Base-by-base conservation (phyloP, 345 rosid genomes). In the Acer negundo region DNA sequence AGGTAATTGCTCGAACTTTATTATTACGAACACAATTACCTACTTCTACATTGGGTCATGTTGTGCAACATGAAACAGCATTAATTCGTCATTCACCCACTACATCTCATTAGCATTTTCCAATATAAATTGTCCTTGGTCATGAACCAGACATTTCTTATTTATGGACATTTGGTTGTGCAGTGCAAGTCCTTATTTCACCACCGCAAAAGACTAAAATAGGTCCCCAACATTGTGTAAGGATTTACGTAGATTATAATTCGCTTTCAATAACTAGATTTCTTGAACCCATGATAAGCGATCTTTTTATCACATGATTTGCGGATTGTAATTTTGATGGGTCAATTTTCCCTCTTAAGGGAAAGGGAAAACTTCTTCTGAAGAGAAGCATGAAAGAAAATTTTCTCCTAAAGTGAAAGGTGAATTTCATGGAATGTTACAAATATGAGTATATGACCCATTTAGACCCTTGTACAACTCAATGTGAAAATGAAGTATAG, bases 301-400 rank as follows among this genome's bases (percentile, higher is more conserved):
- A 63, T 78, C 12, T 78, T 44, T 71, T 72, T 64, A 72, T 10
- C 0, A 1, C 22, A 6, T 3, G 1, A 22, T 78, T 78, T 51
- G 20, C 10, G 10, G 23, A 70, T 62, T 62, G 11, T 65, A 56
- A 65, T 47, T 78, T 78, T 26, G 46, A 51, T 71, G 28, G 51
- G 53, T 23, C 6, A 23, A 24, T 71, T 23, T 51, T 71, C n/a
- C 17, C 10, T 13, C 1, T 12, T 1, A 7, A 13, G 6, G 5
- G 3, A 17, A 53, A 53, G 6, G 13, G 6, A 53, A 12, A 53
- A 12, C n/a, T 53, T 53, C 58, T 53, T 4, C 6, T 12, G 19
- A 53, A 53, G 58, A 53, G 16, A 53, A 53, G 58, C 19, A 7
- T 6, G 13, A 53, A 53, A 5, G 12, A 46, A 46, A 46, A 46